A percentile compares a stretch with the other conserved stretches of the same genome.
phyloP scores from a whole-genome alignment of 345 rosid genomes.

The Acer campestre region DNA sequence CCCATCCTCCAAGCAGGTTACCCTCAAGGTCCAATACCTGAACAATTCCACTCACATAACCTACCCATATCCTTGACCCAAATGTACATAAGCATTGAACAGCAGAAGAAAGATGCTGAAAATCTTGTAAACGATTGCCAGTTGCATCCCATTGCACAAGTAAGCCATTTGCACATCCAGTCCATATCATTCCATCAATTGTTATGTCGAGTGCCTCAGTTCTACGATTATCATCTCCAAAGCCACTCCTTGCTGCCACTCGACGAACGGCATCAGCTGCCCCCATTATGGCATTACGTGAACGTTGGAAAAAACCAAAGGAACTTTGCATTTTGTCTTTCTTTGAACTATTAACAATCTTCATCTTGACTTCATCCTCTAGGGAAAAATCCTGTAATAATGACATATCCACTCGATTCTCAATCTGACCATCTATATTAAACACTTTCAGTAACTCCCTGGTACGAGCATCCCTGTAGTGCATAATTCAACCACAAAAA shows the following conservation, averaged over 20 bases:
- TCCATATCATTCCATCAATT: conserved; percentile 80
- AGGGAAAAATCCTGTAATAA: conserved; percentile 53
- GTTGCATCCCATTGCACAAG: conserved; percentile 86
- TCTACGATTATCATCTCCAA: conserved; percentile 80
- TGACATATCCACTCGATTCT: conserved; percentile 68
- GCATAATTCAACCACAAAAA: conserved; percentile 9
- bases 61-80: conserved; percentile 64
- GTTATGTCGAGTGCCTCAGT: conserved; percentile 69
- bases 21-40: conserved; percentile 78
- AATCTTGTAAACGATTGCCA: conserved; percentile 78
- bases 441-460: conserved; percentile 83
- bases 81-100: conserved; percentile 65
- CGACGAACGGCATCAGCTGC: conserved; percentile 99
- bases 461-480: conserved; percentile 83
- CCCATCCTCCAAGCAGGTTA: conserved; percentile 65
- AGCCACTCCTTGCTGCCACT: conserved; percentile 80
- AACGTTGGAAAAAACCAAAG: conserved; percentile 86
- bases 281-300: conserved; percentile 89
- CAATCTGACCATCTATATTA: conserved; percentile 84
- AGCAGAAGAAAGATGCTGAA: conserved; percentile 52
- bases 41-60: conserved; percentile 65
- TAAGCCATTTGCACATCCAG: conserved; percentile 75
- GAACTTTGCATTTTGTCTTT: conserved; percentile 76
- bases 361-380: conserved; percentile 71
- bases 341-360: conserved; percentile 47